Conservation (phyloP, 2,329 filamentous ascomycete species). For the Pseudofabraea citricarpa region DNA sequence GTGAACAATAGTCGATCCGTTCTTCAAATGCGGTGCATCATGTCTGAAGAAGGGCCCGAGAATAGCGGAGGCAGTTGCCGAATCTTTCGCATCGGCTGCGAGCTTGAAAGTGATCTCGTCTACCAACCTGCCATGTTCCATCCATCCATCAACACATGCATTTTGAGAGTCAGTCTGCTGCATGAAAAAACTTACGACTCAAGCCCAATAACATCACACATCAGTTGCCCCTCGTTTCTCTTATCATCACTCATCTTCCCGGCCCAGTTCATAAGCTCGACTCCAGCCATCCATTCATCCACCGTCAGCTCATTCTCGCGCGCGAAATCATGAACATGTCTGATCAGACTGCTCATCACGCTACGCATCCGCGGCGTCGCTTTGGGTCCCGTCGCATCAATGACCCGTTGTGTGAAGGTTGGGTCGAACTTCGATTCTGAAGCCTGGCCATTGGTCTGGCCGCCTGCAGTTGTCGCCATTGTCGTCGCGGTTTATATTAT, state of each 20-base stretch:
- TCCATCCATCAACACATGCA: neutral
- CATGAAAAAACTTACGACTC: too few relatives aligned
- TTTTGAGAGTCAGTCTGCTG: too few relatives aligned
- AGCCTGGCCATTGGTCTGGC: neutral
- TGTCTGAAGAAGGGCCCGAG: conserved; percentile 81
- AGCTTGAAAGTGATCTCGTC: conserved; percentile 73
- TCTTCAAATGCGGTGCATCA: conserved; percentile 64
- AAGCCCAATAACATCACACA: conserved; percentile 69
- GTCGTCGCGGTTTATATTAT: too few relatives aligned
- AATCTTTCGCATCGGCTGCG: conserved; percentile 45
- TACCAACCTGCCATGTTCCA: conserved; percentile 42
- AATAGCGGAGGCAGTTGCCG: conserved; percentile 60
- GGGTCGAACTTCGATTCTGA: conserved; percentile 13
- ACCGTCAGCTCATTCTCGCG: conserved; percentile 73
- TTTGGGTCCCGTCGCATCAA: conserved; percentile 69
- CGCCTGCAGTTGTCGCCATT: too few relatives aligned
- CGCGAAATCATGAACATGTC: conserved; percentile 76
- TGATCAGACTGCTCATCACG: conserved; percentile 63
- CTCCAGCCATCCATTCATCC: conserved; percentile 74
- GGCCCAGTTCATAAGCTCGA: conserved; percentile 64
- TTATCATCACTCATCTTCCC: conserved; percentile 65
- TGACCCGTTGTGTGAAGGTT: conserved; percentile 67
- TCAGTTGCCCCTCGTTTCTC: conserved; percentile 69
- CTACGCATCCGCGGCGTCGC: conserved; percentile 63
- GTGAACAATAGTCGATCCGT: conserved; percentile 62